Evolutionary conservation across 129 eudicot species (phyloP).

Genomic region (Flaveria ramosissima): DNA sequence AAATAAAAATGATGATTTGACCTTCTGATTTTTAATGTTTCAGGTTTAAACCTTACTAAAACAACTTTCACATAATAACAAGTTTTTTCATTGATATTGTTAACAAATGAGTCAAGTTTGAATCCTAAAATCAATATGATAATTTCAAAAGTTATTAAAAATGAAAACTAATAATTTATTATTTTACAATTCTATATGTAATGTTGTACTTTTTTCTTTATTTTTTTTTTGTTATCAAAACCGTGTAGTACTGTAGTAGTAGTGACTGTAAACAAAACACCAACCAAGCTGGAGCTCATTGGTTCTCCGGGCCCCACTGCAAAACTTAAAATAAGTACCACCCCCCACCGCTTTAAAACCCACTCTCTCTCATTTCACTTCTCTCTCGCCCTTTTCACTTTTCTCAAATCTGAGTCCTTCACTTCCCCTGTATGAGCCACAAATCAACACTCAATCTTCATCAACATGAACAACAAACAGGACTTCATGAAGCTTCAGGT

Average conservation of each 20-base stretch:
- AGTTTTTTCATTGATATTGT: too few relatives aligned
- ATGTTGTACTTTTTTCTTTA: background rate
- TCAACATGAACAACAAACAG: slow-evolving; percentile 50
- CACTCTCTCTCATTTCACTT: background rate
- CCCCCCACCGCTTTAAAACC: slow-evolving; percentile 42
- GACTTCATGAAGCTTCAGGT: slow-evolving; percentile 80
- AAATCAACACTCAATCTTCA: background rate
- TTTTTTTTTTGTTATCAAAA: background rate
- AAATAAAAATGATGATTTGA: too few relatives aligned
- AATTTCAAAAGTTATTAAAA: too few relatives aligned
- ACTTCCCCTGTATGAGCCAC: background rate
- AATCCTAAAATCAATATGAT: too few relatives aligned
- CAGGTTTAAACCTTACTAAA: too few relatives aligned
- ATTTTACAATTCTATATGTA: too few relatives aligned
- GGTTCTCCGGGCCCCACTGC: slow-evolving; percentile 24
- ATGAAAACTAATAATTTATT: too few relatives aligned
- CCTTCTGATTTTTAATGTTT: too few relatives aligned
- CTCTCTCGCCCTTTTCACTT: background rate
- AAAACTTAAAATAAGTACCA: slow-evolving; percentile 35
- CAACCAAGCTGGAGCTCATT: slow-evolving; percentile 37
- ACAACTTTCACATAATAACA: too few relatives aligned
- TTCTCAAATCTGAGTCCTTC: slow-evolving; percentile 1
- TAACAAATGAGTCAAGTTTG: too few relatives aligned
- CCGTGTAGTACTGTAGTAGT: too few relatives aligned
- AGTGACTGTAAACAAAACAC: background rate